Evolutionary conservation across 768 basidiomycete species (phyloP).

Genomic region (Rubroboletus pulcherrimus): DNA sequence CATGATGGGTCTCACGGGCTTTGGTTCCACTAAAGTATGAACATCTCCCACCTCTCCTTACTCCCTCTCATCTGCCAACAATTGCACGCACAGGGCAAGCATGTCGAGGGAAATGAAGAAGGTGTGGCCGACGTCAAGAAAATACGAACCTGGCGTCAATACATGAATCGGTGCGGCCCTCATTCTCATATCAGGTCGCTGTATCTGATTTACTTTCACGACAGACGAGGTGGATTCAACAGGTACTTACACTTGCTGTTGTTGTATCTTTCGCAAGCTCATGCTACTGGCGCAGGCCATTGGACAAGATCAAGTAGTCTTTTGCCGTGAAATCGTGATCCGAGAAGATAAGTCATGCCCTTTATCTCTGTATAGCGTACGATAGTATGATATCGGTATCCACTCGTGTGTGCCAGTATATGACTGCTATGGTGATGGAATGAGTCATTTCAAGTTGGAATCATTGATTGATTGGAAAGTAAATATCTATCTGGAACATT

Average conservation of each 20-base stretch:
- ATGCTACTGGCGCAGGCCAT: slow-evolving; percentile 51
- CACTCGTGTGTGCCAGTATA: not conserved
- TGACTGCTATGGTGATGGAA: not conserved
- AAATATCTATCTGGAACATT: slow-evolving; percentile 23
- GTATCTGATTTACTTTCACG: slow-evolving; percentile 12
- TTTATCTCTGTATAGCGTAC: not conserved
- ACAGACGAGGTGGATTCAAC: slow-evolving; percentile 82
- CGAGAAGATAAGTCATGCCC: slow-evolving; percentile 18
- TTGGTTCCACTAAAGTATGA: slow-evolving; percentile 83
- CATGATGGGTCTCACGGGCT: slow-evolving; percentile 85
- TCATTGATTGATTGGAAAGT: slow-evolving; percentile 5
- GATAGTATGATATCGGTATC: not conserved
- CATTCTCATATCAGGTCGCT: not conserved
- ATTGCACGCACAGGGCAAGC: slow-evolving; percentile 57
- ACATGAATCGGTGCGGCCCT: slow-evolving; percentile 85
- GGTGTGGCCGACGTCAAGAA: slow-evolving; percentile 68
- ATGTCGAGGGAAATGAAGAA: slow-evolving; percentile 80
- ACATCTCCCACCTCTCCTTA: not conserved
- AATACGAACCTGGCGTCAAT: slow-evolving; percentile 91
- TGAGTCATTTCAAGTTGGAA: slow-evolving; percentile 1
- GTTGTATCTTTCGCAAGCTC: slow-evolving; percentile 6
- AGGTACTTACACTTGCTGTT: slow-evolving; percentile 39
- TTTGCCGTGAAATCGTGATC: not conserved
- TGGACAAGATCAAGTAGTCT: slow-evolving; percentile 89
- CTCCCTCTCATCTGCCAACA: not conserved